Conservation (phyloP, 129 eudicot species). For the Scalesia atractyloides region DNA sequence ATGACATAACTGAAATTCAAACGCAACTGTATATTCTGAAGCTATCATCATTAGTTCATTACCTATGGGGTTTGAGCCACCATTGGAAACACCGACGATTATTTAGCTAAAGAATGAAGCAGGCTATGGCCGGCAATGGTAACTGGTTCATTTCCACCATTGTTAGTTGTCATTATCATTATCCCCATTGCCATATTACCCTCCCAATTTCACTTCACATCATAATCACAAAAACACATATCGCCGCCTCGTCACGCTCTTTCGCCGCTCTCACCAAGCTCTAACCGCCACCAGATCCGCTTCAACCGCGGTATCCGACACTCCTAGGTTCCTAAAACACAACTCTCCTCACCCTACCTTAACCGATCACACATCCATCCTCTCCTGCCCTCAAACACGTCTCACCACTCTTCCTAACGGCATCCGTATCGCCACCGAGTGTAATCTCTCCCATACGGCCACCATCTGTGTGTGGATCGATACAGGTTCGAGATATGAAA, state of each 20-base stretch:
- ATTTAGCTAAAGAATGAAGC: too few relatives aligned
- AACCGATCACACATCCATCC: constrained; percentile 63
- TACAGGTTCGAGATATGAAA: constrained; percentile 81
- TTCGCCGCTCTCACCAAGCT: constrained; percentile 26
- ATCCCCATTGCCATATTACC: background rate
- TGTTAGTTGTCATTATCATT: background rate
- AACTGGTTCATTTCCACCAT: too few relatives aligned
- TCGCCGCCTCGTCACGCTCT: constrained; percentile 46
- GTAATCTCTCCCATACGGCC: constrained; percentile 56
- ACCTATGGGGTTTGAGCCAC: too few relatives aligned
- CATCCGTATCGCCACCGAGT: constrained; percentile 92
- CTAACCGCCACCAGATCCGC: constrained; percentile 19
- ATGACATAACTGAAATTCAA: too few relatives aligned
- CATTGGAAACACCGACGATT: too few relatives aligned
- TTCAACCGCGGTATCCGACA: constrained; percentile 31
- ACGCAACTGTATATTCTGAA: too few relatives aligned
- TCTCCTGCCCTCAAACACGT: constrained; percentile 60
- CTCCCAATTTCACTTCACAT: constrained; percentile 13
- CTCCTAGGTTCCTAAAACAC: constrained; percentile 53
- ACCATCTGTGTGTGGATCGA: constrained; percentile 90
- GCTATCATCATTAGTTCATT: too few relatives aligned
- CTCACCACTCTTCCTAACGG: constrained; percentile 89
- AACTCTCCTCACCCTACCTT: constrained; percentile 61
- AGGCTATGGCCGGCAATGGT: background rate
- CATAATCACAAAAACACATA: constrained; percentile 14